phyloP scores from a whole-genome alignment of 345 rosid genomes.

The Dipteronia sinensis region DNA sequence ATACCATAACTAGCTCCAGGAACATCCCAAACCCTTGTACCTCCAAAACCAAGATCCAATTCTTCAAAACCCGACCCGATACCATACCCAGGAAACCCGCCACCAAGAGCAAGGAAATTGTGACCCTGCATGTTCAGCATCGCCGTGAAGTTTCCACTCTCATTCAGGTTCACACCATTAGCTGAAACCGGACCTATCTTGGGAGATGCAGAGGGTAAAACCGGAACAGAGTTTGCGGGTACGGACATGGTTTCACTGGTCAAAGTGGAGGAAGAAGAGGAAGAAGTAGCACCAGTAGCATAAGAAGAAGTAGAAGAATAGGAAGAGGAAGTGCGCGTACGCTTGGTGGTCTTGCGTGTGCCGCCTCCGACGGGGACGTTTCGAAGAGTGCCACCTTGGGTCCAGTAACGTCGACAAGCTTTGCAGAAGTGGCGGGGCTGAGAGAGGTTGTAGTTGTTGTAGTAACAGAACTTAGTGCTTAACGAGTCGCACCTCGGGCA shows the following conservation, averaged over 20 bases:
- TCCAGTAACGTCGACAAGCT: slow-evolving; percentile 75
- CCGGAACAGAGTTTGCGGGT: slow-evolving; percentile 22
- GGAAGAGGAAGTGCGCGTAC: slow-evolving; percentile 37
- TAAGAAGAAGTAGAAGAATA: slow-evolving; percentile 3
- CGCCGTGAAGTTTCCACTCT: slow-evolving; percentile 25
- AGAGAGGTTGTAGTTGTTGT: slow-evolving; percentile 66
- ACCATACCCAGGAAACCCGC: slow-evolving; percentile 30
- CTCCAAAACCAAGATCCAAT: slow-evolving; percentile 35
- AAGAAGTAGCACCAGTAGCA: slow-evolving; percentile 10
- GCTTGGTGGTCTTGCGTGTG: slow-evolving; percentile 57
- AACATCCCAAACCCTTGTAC: slow-evolving; percentile 41
- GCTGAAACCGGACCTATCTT: slow-evolving; percentile 16
- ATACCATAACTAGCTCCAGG: slow-evolving; percentile 33
- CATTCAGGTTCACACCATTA: slow-evolving; percentile 33
- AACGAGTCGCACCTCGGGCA: slow-evolving; percentile 62
- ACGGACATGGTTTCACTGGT: slow-evolving; percentile 30
- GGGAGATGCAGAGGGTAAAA: slow-evolving; percentile 18
- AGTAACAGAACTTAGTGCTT: slow-evolving; percentile 70
- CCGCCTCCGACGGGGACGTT: slow-evolving; percentile 69
- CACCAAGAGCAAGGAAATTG: slow-evolving; percentile 24
- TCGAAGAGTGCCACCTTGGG: slow-evolving; percentile 71
- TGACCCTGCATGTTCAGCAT: slow-evolving; percentile 26
- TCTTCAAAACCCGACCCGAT: slow-evolving; percentile 39
- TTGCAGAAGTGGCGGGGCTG: slow-evolving; percentile 79
- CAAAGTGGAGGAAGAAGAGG: slow-evolving; percentile 25